Base-by-base conservation (phyloP, 2,329 filamentous ascomycete species). In the Monilinia aucupariae region DNA sequence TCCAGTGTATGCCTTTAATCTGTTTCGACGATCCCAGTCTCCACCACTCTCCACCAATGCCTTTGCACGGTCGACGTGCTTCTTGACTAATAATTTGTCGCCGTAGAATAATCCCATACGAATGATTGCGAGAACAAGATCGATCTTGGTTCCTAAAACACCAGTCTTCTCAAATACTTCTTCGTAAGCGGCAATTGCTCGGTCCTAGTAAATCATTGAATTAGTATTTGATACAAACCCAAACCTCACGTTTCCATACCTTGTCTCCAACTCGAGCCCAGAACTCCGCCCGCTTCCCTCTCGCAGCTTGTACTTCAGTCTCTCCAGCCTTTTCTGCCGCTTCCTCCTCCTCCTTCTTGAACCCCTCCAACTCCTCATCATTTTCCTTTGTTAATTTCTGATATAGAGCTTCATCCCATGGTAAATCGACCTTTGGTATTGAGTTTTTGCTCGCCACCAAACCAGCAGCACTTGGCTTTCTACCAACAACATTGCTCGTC, bases 21-120 rank as follows among this genome's bases (percentile, higher is more conserved):
- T 89, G 81, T 99, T 99, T 76, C 94, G 89, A 68, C 94, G 90
- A 76, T 99, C 94, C 94, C 94, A 99, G 78, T 99, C 94, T 76
- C 94, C 94, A 69, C 94, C 94, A 68, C 89, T 89, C 75, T 99
- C 94, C 41, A 99, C 92, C 58, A 99, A 82, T 4, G 89, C 84
- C 78, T 90, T 91, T 70, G 92, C 92, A 50, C 93, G 88, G 73
- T 96, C 92, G 53, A 97, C 85, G 65, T 91, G 90, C 83, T 96
- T 96, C 85, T 96, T 96, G 55, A 96, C 92, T 62, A 94, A 85
- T 48, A 89, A 76, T 78, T 92, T 92, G 78, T 99, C 94, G 68
- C 92, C 92, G 75, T 96, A 99, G 81, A 99, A 99, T 64, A 99
- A 83, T 43, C 90, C 92, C 75, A 97, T 88, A 65, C 94, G 91